Evolutionary conservation across 148 eudicot genomes (phyloP).

Genomic region (Rhododendron kiyosumense): DNA sequence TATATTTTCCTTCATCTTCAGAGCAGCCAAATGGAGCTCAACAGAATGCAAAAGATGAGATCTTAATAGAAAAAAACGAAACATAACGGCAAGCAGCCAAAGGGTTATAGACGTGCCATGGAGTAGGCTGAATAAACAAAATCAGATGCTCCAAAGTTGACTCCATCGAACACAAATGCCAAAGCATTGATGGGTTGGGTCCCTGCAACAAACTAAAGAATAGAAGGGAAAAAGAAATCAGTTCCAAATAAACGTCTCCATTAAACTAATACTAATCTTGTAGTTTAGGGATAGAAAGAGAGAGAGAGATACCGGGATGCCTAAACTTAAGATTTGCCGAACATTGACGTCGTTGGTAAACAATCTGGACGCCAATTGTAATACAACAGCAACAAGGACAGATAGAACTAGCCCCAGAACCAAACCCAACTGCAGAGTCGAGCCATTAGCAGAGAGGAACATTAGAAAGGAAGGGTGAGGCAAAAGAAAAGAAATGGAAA

Average conservation of each 20-base stretch:
- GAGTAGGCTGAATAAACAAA: constrained; percentile 56
- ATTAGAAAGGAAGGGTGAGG: background rate
- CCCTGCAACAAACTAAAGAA: constrained; percentile 48
- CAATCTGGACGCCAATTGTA: constrained; percentile 22
- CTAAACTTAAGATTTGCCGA: constrained; percentile 30
- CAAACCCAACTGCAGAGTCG: constrained; percentile 32
- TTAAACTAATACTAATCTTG: background rate
- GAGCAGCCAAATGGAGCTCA: background rate
- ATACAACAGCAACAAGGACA: constrained; percentile 21
- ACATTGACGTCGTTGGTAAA: constrained; percentile 32
- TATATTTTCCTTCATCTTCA: background rate
- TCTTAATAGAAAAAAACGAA: background rate
- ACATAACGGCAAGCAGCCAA: background rate
- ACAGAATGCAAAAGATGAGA: background rate
- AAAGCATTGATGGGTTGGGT: constrained; percentile 58
- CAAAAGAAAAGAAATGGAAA: background rate
- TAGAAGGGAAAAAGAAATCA: background rate
- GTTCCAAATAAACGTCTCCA: background rate
- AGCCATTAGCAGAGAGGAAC: constrained; percentile 1
- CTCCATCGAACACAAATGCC: constrained; percentile 58
- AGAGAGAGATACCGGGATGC: constrained; percentile 35
- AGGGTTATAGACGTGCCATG: constrained; percentile 30
- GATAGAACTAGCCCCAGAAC: constrained; percentile 32
- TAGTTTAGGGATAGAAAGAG: background rate
- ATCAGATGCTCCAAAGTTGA: constrained; percentile 59